These are phyloP conservation scores for Termitomyces sp. DNA, from an alignment of 768 basidiomycete genomes.

Conservation along the genomic window DNA sequence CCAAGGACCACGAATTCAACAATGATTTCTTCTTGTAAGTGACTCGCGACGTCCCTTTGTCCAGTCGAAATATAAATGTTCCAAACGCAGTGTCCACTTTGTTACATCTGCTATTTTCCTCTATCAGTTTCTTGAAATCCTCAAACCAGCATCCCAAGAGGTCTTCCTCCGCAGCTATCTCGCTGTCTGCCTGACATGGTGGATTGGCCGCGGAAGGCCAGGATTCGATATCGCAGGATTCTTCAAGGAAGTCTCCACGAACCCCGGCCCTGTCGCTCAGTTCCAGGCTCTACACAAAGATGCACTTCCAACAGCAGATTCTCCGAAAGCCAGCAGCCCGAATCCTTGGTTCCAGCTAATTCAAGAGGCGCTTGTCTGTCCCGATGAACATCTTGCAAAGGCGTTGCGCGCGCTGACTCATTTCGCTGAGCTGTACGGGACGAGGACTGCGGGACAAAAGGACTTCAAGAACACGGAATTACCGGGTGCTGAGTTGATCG, in stretches of 20 bases:
- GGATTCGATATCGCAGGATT: slow-evolving; percentile 44
- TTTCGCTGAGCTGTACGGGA: slow-evolving; percentile 23
- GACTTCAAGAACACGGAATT: slow-evolving; percentile 26
- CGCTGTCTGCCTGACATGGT: slow-evolving; percentile 42
- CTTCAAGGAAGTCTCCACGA: slow-evolving; percentile 25
- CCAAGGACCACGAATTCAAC: slow-evolving; percentile 33
- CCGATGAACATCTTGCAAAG: slow-evolving; percentile 46
- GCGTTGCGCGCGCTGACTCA: slow-evolving; percentile 31
- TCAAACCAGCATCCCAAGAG: slow-evolving; percentile 37
- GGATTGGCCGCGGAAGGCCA: slow-evolving; percentile 51
- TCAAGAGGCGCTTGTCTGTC: slow-evolving; percentile 46
- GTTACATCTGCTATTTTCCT: slow-evolving; percentile 64
- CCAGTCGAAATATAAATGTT: background rate
- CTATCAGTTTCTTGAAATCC: slow-evolving; percentile 36
- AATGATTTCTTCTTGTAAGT: slow-evolving; percentile 39
- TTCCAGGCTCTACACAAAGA: slow-evolving; percentile 19
- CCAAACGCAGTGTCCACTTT: slow-evolving; percentile 46
- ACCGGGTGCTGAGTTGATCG: slow-evolving; percentile 37
- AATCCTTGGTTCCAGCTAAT: slow-evolving; percentile 59
- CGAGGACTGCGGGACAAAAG: slow-evolving; percentile 18
- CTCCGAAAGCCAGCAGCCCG: slow-evolving; percentile 30
- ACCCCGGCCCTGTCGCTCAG: slow-evolving; percentile 12
- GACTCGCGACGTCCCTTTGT: background rate
- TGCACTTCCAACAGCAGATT: slow-evolving; percentile 21
- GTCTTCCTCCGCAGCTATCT: slow-evolving; percentile 58